A percentile compares a stretch with the other conserved stretches of the same genome.
phyloP scores from a whole-genome alignment of 2,329 filamentous ascomycete genomes.

The Epichloe bromicola region DNA sequence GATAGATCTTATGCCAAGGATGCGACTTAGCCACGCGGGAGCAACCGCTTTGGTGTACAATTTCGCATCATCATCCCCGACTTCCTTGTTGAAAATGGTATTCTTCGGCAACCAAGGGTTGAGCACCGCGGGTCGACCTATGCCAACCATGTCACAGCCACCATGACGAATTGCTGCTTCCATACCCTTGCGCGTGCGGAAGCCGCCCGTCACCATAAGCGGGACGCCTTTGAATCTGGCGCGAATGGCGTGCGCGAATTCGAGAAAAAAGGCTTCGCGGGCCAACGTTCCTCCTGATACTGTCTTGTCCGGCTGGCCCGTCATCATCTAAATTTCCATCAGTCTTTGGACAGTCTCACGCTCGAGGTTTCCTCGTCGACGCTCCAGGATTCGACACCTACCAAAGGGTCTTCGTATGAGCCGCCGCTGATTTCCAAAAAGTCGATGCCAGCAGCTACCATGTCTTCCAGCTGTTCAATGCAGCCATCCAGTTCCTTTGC shows the following conservation, averaged over 20 bases:
- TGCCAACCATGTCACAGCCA: conserved; percentile 28
- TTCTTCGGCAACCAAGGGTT: conserved; percentile 24
- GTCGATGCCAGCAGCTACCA: conserved; percentile 40
- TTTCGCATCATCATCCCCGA: conserved; percentile 21
- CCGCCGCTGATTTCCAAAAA: conserved; percentile 59
- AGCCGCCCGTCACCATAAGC: conserved; percentile 50
- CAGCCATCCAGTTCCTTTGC: conserved; percentile 33
- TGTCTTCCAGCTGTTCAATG: conserved; percentile 42
- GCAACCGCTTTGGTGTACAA: conserved; percentile 16
- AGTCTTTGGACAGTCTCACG: not conserved
- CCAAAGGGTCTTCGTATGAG: conserved; percentile 38
- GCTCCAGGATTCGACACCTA: conserved; percentile 12
- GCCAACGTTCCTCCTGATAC: conserved; percentile 25
- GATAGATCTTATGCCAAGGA: conserved; percentile 10
- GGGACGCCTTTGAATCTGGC: conserved; percentile 28
- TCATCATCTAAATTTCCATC: conserved; percentile 2
- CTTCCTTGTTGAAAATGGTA: conserved; percentile 21
- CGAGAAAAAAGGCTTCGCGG: conserved; percentile 56
- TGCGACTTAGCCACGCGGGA: conserved; percentile 11
- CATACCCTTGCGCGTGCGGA: conserved; percentile 35
- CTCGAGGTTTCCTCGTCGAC: not conserved
- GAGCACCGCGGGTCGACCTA: conserved; percentile 25
- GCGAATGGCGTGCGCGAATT: conserved; percentile 45
- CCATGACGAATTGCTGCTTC: conserved; percentile 24
- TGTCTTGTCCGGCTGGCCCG: not conserved